Percentiles rank a stretch among this genome's conserved stretches.
phyloP scores from a whole-genome alignment of 208 protist species.

The Lotmaria passim region DNA sequence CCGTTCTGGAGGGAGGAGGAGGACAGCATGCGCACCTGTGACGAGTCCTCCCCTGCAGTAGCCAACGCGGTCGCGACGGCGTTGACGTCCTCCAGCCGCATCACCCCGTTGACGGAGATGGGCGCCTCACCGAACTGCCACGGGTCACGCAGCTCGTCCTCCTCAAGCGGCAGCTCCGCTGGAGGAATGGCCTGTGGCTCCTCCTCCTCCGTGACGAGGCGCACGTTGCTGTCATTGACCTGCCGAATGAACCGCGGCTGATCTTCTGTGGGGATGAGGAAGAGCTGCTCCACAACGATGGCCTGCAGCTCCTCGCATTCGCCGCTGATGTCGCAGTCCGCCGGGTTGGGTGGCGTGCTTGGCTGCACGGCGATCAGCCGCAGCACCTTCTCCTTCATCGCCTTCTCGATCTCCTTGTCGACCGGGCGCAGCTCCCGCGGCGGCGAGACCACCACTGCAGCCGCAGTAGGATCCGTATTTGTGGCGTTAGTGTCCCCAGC shows the following conservation, averaged over 20 bases:
- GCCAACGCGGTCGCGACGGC: background rate
- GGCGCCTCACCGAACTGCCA: conserved; percentile 19
- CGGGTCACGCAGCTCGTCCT: conserved; percentile 19
- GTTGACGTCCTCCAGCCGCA: conserved; percentile 33
- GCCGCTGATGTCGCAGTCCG: conserved; percentile 82
- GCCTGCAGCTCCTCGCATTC: conserved; percentile 73
- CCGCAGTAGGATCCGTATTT: background rate
- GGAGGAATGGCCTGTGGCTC: conserved; percentile 3
- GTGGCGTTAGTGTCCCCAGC: background rate
- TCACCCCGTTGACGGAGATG: conserved; percentile 21
- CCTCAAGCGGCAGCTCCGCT: conserved; percentile 18
- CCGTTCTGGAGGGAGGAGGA: conserved; percentile 14
- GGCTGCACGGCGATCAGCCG: conserved; percentile 64
- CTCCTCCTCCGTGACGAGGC: conserved; percentile 67
- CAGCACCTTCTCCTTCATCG: conserved; percentile 60
- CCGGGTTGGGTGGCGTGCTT: conserved; percentile 46
- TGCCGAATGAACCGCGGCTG: conserved; percentile 79
- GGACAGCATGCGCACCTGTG: conserved; percentile 4
- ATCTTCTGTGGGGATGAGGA: conserved; percentile 68
- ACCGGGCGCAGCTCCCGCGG: conserved; percentile 49
- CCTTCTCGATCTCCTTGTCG: conserved; percentile 79
- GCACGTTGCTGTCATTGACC: conserved; percentile 83
- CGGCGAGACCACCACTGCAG: background rate
- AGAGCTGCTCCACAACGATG: conserved; percentile 86
- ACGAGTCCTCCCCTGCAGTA: background rate